Base-by-base conservation (phyloP, 345 rosid genomes). In the Mercurialis annua region DNA sequence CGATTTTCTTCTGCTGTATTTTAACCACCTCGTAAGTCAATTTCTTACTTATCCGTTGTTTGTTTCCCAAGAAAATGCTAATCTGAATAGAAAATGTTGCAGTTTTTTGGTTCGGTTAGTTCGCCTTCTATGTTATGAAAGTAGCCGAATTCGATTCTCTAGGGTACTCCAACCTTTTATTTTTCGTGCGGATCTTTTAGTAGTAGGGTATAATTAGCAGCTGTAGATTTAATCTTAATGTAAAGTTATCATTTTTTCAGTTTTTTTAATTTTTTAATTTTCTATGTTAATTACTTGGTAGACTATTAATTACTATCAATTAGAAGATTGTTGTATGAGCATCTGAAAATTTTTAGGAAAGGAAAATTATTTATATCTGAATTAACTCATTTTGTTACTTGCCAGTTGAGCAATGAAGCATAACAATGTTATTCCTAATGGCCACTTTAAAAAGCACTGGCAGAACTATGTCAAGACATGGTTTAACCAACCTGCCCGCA, bases 401-500 rank as follows among this genome's bases (percentile, higher is more conserved):
- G 59, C 21, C 62, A 84, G 85, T 74, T 71, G 62, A 77, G 82
- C 44, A 27, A 88, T 84, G 70, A 91, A 89, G 86, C 97, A 91
- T 73, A 76, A 76, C 70, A 76, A 76, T 33, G 73, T 68, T 43
- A 47, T 76, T 38, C 80, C 80, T 12, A 72, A 72, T 44, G 76
- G 76, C 61, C 80, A 76, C 70, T 76, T 76, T 50, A 76, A 72
- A 55, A 76, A 76, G 65, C 92, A 88, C 38, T 91, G 97, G 97
- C 95, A 88, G 48, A 89, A 88, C 71, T 85, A 85, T 71, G 92
- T 91, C 8, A 88, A 75, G 80, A 91, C 96, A 5, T 91, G 97
- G 96, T 91, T 91, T 58, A 87, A 91, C 82, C 96, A 91, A 40
- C 97, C 97, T 6, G 97, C 97, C 0, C 78, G 97, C 49, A 89